Conservation (phyloP, 2,329 filamentous ascomycete species). For the Claviceps arundinis region DNA sequence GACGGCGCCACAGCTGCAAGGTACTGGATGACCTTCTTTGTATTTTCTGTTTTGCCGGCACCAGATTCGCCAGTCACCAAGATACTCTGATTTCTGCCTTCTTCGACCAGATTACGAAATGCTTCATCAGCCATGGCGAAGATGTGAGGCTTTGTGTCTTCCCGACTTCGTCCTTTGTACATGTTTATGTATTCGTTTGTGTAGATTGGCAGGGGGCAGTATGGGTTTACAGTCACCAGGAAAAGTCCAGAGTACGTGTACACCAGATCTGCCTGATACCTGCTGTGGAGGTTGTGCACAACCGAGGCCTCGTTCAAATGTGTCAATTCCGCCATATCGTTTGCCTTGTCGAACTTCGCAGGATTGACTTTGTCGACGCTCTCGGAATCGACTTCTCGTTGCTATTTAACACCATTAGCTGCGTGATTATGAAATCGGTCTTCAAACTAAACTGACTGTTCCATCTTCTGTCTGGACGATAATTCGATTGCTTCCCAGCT, state of each 20-base stretch:
- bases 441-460: slow-evolving; percentile 42
- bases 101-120: slow-evolving; percentile 88
- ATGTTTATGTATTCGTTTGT: slow-evolving; percentile 94
- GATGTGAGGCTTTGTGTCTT: slow-evolving; percentile 94
- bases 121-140: slow-evolving; percentile 96
- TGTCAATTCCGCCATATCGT: slow-evolving; percentile 97
- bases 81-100: slow-evolving; percentile 93
- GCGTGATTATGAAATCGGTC: not conserved
- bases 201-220: slow-evolving; percentile 89
- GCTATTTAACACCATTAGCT: slow-evolving; percentile 33
- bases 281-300: slow-evolving; percentile 88
- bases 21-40: slow-evolving; percentile 98
- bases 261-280: slow-evolving; percentile 92
- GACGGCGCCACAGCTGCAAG: slow-evolving; percentile 84
- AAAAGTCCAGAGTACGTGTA: slow-evolving; percentile 98
- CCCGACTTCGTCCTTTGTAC: slow-evolving; percentile 83
- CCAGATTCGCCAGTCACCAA: slow-evolving; percentile 96
- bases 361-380: slow-evolving; percentile 98
- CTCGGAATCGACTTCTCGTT: slow-evolving; percentile 75
- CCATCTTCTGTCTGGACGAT: slow-evolving; percentile 91
- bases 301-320: slow-evolving; percentile 97
- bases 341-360: slow-evolving; percentile 97
- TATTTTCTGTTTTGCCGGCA: slow-evolving; percentile 97
- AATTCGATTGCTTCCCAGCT: slow-evolving; percentile 54
- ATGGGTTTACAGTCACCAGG: slow-evolving; percentile 92